A percentile compares a stretch with the other conserved stretches of the same genome.
Evolutionary conservation across 2,329 filamentous ascomycete genomes (phyloP).

Genomic region (Ophiostoma novo-ulmi): DNA sequence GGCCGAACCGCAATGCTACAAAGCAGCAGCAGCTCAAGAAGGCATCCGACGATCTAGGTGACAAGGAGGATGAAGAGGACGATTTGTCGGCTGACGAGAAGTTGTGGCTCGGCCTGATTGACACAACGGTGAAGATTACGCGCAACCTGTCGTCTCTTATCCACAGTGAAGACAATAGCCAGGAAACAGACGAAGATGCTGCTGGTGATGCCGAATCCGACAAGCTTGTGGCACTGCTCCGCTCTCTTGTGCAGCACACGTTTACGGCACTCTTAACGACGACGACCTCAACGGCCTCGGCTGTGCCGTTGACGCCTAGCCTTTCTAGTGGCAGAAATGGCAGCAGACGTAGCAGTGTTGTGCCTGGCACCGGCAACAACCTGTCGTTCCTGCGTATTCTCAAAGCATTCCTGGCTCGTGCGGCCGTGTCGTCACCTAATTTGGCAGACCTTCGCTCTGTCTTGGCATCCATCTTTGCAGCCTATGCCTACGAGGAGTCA

Average conservation of each 20-base stretch:
- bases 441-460: conserved; percentile 82
- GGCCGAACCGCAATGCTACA: background rate
- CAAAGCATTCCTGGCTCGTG: conserved; percentile 78
- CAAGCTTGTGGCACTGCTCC: conserved; percentile 62
- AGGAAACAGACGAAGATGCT: background rate
- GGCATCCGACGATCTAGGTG: conserved; percentile 45
- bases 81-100: conserved; percentile 49
- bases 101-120: conserved; percentile 58
- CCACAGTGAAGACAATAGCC: conserved; percentile 26
- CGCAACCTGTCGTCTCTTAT: conserved; percentile 57
- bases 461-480: conserved; percentile 83
- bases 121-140: conserved; percentile 58
- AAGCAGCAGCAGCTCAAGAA: conserved; percentile 9
- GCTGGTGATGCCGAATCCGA: conserved; percentile 43
- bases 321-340: conserved; percentile 3
- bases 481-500: conserved; percentile 91
- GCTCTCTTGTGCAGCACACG: conserved; percentile 77
- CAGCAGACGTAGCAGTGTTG: conserved; percentile 32
- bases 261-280: conserved; percentile 78
- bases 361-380: conserved; percentile 42
- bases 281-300: conserved; percentile 18
- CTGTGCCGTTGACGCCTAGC: background rate
- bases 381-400: conserved; percentile 84
- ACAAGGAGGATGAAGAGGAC: conserved; percentile 39
- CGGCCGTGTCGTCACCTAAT: conserved; percentile 74